Conservation (phyloP, 306 rosid species). For the Lotus japonicus region DNA sequence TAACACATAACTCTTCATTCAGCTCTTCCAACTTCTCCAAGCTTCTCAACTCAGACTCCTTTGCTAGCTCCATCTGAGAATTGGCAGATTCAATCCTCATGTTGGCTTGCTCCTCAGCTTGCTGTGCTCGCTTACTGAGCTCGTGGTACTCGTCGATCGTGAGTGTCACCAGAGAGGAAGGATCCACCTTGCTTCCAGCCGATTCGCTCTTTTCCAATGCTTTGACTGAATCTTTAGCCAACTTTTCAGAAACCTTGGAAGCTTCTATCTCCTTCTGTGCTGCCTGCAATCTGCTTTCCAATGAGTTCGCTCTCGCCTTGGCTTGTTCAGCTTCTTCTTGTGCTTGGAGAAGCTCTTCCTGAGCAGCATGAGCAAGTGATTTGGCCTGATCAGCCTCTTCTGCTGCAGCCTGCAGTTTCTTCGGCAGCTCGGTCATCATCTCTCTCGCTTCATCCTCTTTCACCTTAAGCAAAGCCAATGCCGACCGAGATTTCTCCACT, state of each 20-base stretch:
- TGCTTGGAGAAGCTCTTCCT: conserved; percentile 48
- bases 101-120: conserved; percentile 71
- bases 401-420: conserved; percentile 61
- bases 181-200: conserved; percentile 30
- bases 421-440: conserved; percentile 57
- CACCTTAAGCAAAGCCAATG: conserved; percentile 49
- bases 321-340: conserved; percentile 69
- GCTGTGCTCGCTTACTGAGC: conserved; percentile 60
- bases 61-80: conserved; percentile 57
- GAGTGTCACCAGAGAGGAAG: conserved; percentile 50
- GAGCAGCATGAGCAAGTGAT: conserved; percentile 47
- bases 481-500: conserved; percentile 55
- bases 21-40: conserved; percentile 69
- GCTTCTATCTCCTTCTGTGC: conserved; percentile 75
- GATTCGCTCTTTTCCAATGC: conserved; percentile 77
- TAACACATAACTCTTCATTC: conserved; percentile 46
- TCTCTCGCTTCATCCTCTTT: conserved; percentile 64
- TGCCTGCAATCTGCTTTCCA: conserved; percentile 59
- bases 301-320: conserved; percentile 53
- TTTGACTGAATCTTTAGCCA: conserved; percentile 64
- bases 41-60: conserved; percentile 66
- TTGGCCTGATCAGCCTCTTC: conserved; percentile 71
- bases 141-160: conserved; percentile 68
- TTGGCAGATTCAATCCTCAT: conserved; percentile 54
- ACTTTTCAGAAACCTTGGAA: conserved; percentile 63